These are phyloP conservation scores for Ammopiptanthus mongolicus DNA, from an alignment of 306 rosid genomes.

Conservation along the genomic window DNA sequence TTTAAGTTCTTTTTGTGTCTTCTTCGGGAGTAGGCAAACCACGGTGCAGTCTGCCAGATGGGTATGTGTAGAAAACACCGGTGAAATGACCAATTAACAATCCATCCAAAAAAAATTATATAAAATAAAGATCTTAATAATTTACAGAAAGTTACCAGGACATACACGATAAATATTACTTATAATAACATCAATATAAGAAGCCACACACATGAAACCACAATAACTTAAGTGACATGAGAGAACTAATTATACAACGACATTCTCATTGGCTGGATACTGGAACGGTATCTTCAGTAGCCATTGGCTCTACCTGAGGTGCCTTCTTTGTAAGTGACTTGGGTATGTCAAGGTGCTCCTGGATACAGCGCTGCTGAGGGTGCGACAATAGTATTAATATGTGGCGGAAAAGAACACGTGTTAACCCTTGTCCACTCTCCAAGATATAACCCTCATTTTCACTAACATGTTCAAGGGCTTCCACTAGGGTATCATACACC, in stretches of 20 bases:
- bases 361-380: constrained; percentile 87
- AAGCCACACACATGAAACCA: constrained; percentile 21
- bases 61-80: neutral
- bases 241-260: neutral
- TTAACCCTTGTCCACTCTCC: constrained; percentile 87
- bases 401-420: constrained; percentile 65
- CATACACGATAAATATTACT: neutral
- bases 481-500: constrained; percentile 79
- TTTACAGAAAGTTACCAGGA: constrained; percentile 19
- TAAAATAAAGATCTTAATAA: neutral
- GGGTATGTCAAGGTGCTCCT: constrained; percentile 71
- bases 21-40: constrained; percentile 42
- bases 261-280: constrained; percentile 43
- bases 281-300: constrained; percentile 48
- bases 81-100: neutral
- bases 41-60: constrained; percentile 21
- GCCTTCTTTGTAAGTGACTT: constrained; percentile 62
- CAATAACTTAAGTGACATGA: neutral
- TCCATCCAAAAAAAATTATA: constrained; percentile 2
- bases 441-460: constrained; percentile 88
- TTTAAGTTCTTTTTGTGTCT: neutral
- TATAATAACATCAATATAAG: constrained; percentile 3
- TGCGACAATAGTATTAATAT: constrained; percentile 61
- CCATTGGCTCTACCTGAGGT: constrained; percentile 48
- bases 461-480: constrained; percentile 80